Conservation (phyloP, 2,329 filamentous ascomycete genomes). For the Scedosporium aurantiacum region DNA sequence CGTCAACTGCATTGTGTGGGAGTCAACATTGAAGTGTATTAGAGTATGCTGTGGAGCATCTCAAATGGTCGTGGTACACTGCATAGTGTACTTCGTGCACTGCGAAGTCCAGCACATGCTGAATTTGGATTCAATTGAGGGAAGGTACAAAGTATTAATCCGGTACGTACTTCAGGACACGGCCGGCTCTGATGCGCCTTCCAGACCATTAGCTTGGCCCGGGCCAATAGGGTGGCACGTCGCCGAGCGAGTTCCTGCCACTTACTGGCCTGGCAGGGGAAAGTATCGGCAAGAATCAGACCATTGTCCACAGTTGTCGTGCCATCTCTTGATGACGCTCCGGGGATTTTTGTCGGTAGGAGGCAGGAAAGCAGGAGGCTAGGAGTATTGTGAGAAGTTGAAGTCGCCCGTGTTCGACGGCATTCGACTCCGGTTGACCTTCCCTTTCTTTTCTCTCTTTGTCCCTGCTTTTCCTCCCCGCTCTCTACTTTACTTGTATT, state of each 20-base stretch:
- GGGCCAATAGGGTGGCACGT: slow-evolving; percentile 5
- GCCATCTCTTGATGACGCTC: background rate
- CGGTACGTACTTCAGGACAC: background rate
- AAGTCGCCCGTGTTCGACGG: background rate
- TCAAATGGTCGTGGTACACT: too few relatives aligned
- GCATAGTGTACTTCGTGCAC: too few relatives aligned
- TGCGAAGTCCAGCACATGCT: too few relatives aligned
- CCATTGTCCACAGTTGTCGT: slow-evolving; percentile 5
- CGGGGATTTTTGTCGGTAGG: background rate
- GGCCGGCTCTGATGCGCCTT: slow-evolving; percentile 2
- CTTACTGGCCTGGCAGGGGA: slow-evolving; percentile 1
- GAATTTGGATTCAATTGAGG: background rate
- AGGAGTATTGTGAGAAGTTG: background rate
- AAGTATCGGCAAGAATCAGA: slow-evolving; percentile 7
- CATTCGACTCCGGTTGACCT: background rate
- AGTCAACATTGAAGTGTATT: too few relatives aligned
- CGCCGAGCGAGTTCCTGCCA: background rate
- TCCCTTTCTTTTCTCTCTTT: background rate
- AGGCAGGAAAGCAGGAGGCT: background rate
- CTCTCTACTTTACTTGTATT: slow-evolving; percentile 1
- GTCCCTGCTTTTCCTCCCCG: background rate
- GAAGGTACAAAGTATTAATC: background rate
- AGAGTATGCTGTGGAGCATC: too few relatives aligned
- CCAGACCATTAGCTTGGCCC: background rate
- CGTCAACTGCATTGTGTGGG: too few relatives aligned